Evolutionary conservation across 78 protist genomes (phyloP), one percentile per base, ranked within the genome.

Genomic region (Chrysochromulina parva): DNA sequence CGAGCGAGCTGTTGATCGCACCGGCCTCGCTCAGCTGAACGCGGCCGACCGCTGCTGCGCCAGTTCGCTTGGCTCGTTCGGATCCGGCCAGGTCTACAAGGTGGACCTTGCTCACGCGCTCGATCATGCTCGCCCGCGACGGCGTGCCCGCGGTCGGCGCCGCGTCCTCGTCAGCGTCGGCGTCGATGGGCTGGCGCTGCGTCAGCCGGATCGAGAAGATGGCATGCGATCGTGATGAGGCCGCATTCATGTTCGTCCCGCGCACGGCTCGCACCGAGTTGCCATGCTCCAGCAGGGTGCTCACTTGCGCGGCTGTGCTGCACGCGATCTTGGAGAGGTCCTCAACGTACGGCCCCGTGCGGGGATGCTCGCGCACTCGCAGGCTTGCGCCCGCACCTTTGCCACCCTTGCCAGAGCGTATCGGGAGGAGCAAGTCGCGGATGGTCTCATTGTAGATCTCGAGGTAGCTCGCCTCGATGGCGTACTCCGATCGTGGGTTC

Each of bases 401-500:
- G 38, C 38, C 14, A 24, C 19, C 22, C 50, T 57, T 10, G 47
- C n/a, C n/a, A 52, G 88, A 19, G 3, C 69, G 26, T 22, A 11
- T 1, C 50, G 89, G 73, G 73, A 60, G 55, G 24, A 85, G 89
- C 89, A 85, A 74, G 73, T 85, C 89, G 4, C 24, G 9, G 9
- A 85, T 22, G 28, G 58, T 58, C 73, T 85, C 89, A 38, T 60
- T 85, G 73, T 85, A 85, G 57, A 85, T 60, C 58, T 85, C 89
- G 58, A 85, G 24, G 89, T 60, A 85, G 59, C 47, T 47, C 19
- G 20, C 89, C 0, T n/a, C 38, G 59, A 85, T 74, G 62, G 62
- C 13, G 62, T 14, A 58, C 62, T 13, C 62, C 13, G 62, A 14
- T 7, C 62, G 7, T 13, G 62, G 24, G 62, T 13, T 13, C 24